These are phyloP conservation scores for Podospora pseudoanserina DNA, from an alignment of 495 filamentous ascomycete species.

Conservation along the genomic window DNA sequence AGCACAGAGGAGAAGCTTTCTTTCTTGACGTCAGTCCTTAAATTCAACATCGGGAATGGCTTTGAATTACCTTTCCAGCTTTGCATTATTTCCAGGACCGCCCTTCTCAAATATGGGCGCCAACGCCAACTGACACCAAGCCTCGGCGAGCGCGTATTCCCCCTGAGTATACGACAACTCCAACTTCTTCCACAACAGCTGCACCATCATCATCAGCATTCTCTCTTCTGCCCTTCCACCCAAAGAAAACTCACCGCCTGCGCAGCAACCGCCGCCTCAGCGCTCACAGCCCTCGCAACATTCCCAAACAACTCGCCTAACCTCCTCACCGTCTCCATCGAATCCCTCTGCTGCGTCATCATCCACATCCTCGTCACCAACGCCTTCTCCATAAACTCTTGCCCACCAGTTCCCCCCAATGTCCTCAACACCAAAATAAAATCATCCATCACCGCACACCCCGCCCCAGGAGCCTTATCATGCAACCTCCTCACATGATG, in stretches of 20 bases:
- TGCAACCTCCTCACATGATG: slow-evolving; percentile 65
- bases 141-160: slow-evolving; percentile 52
- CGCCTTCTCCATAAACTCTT: slow-evolving; percentile 60
- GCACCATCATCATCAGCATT: slow-evolving; percentile 4
- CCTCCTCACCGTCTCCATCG: slow-evolving; percentile 23
- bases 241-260: slow-evolving; percentile 54
- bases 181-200: slow-evolving; percentile 76
- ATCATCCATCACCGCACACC: slow-evolving; percentile 56
- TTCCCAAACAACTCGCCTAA: slow-evolving; percentile 21
- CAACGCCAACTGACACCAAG: slow-evolving; percentile 70
- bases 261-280: slow-evolving; percentile 62
- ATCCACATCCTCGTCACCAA: slow-evolving; percentile 62
- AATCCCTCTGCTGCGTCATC: slow-evolving; percentile 39
- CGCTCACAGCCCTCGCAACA: slow-evolving; percentile 38
- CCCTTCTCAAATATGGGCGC: slow-evolving; percentile 62
- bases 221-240: background rate
- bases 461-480: slow-evolving; percentile 49
- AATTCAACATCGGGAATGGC: no score
- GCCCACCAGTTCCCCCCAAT: slow-evolving; percentile 31
- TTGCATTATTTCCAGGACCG: slow-evolving; percentile 59
- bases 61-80: slow-evolving; percentile 54
- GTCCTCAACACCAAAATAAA: slow-evolving; percentile 49
- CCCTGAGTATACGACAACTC: slow-evolving; percentile 54
- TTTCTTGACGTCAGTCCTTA: slow-evolving; percentile 32
- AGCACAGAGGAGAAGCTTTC: slow-evolving; percentile 67